These are phyloP conservation scores for Silene uniflora DNA, from an alignment of 148 eudicot genomes.

Conservation along the genomic window DNA sequence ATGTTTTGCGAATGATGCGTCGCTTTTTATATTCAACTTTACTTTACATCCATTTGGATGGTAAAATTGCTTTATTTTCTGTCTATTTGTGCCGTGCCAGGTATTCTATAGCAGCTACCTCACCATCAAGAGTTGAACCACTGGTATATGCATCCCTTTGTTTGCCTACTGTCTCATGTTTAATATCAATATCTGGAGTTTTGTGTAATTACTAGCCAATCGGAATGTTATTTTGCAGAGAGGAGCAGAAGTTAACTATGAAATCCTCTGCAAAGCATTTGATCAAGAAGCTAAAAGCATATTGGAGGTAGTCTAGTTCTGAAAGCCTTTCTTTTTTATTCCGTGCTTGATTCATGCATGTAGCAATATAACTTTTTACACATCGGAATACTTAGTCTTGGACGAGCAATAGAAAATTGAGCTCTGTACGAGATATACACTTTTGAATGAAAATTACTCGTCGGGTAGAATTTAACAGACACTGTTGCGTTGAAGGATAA, in stretches of 20 bases:
- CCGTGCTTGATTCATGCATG: conserved; percentile 7
- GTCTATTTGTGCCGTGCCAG: conserved; percentile 34
- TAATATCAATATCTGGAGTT: background rate
- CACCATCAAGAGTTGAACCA: conserved; percentile 84
- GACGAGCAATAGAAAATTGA: background rate
- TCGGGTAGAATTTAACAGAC: too few relatives aligned
- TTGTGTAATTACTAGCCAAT: conserved; percentile 9
- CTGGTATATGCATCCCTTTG: conserved; percentile 32
- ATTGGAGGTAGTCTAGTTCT: conserved; percentile 29
- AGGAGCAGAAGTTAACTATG: conserved; percentile 57
- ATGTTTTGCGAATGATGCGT: background rate
- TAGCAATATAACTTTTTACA: conserved; percentile 5
- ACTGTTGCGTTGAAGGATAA: background rate
- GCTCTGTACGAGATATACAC: background rate
- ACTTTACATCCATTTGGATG: conserved; percentile 1
- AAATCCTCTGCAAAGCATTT: conserved; percentile 80
- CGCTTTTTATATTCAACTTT: background rate
- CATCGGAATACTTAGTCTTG: background rate
- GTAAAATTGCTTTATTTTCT: background rate
- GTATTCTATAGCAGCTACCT: conserved; percentile 60
- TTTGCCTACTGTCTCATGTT: background rate
- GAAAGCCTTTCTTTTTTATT: background rate
- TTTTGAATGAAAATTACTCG: background rate
- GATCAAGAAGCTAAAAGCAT: conserved; percentile 56
- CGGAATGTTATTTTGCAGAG: conserved; percentile 40